These are phyloP conservation scores for Thymus quinquecostatus DNA, from an alignment of 257 asterid species.

Conservation along the genomic window DNA sequence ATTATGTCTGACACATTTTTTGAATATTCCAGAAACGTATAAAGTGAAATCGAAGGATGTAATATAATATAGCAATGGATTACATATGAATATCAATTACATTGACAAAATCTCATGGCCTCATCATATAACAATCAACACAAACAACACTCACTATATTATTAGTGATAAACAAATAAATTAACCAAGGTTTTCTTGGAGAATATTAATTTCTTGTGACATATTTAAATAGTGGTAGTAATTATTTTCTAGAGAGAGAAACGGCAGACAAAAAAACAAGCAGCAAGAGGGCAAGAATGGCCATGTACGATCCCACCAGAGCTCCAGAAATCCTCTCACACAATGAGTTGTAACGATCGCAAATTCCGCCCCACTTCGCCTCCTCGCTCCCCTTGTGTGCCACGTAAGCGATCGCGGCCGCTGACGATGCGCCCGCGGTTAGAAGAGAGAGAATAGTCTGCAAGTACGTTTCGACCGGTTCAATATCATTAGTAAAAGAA, in stretches of 20 bases:
- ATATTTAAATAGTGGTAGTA: neutral
- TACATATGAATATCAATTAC: neutral
- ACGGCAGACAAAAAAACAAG: conserved; percentile 57
- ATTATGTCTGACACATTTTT: too few species aligned
- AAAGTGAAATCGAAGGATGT: too few species aligned
- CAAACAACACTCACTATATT: too few species aligned
- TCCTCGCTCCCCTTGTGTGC: conserved; percentile 65
- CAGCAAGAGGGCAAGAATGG: conserved; percentile 56
- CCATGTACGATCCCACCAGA: conserved; percentile 71
- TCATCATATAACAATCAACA: too few species aligned
- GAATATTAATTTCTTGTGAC: too few species aligned
- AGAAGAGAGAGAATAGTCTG: conserved; percentile 58
- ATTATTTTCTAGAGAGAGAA: conserved; percentile 52
- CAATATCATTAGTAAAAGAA: too few species aligned
- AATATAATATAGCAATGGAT: too few species aligned
- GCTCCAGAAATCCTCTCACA: conserved; percentile 80
- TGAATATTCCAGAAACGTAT: too few species aligned
- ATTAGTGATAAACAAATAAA: too few species aligned
- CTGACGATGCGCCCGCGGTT: conserved; percentile 79
- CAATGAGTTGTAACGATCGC: conserved; percentile 60
- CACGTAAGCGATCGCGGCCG: conserved; percentile 67
- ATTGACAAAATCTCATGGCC: too few species aligned
- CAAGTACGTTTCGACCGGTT: conserved; percentile 13
- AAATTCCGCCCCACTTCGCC: conserved; percentile 62
- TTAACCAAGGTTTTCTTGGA: too few species aligned